A percentile compares a stretch with the other conserved stretches of the same genome.
phyloP scores from a whole-genome alignment of 2,329 filamentous ascomycete genomes.

The Lasiodiplodia sp. region DNA sequence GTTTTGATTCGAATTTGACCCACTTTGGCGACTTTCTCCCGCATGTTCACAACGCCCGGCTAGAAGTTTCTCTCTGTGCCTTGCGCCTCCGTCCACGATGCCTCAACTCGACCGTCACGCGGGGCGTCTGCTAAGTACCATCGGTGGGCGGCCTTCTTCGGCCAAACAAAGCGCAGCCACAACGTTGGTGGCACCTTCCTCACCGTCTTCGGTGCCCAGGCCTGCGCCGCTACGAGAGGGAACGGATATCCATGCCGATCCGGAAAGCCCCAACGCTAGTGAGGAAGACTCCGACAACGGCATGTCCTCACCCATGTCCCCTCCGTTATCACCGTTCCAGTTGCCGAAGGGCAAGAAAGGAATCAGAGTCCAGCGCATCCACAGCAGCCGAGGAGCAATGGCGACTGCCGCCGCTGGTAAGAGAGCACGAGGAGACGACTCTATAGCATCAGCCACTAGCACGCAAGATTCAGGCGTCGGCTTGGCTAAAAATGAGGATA shows the following conservation, averaged over 20 bases:
- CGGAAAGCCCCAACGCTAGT: not conserved
- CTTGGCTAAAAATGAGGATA: not conserved
- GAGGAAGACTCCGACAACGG: not conserved
- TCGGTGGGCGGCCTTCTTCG: not conserved
- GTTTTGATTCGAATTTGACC: not conserved
- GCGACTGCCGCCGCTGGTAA: not conserved
- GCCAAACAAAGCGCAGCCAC: not conserved
- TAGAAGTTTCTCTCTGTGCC: not conserved
- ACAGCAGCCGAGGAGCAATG: not conserved
- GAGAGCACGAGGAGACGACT: not conserved
- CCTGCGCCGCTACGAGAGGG: not conserved
- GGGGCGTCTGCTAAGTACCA: not conserved
- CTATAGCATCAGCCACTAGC: not conserved
- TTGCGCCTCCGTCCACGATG: not conserved
- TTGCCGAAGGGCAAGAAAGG: not conserved
- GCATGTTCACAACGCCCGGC: too few relatives aligned
- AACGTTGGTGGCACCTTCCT: not conserved
- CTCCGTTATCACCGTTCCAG: not conserved
- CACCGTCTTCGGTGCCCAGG: slow-evolving; percentile 1
- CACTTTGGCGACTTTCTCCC: not conserved
- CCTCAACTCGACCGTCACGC: not conserved
- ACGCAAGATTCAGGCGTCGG: slow-evolving; percentile 7
- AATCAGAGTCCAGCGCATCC: not conserved
- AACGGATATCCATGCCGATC: not conserved
- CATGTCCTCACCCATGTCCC: not conserved